These are phyloP conservation scores for Neonectria faginata DNA, from an alignment of 2,329 filamentous ascomycete species.

Conservation along the genomic window DNA sequence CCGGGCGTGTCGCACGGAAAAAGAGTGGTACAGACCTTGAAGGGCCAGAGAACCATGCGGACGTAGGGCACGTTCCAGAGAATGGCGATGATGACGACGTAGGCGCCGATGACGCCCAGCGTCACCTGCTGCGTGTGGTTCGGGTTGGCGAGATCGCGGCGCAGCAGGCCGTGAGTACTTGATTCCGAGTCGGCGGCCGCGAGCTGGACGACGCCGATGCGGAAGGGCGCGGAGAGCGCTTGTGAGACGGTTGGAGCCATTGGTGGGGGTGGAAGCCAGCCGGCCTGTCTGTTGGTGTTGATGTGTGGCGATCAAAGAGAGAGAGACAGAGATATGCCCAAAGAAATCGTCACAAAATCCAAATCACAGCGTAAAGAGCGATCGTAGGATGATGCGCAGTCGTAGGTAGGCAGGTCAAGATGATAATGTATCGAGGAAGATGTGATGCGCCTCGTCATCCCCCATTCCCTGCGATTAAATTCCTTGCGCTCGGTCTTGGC, in stretches of 20 bases:
- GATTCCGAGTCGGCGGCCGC: conserved; percentile 22
- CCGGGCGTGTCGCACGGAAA: conserved; percentile 2
- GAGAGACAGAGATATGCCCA: background rate
- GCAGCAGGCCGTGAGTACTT: conserved; percentile 50
- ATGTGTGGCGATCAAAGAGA: background rate
- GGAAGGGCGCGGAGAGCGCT: conserved; percentile 30
- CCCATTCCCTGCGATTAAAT: conserved; percentile 35
- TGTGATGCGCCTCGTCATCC: conserved; percentile 40
- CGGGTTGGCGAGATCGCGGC: conserved; percentile 67
- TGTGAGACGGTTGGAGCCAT: conserved; percentile 41
- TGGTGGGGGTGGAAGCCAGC: background rate
- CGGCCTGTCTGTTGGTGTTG: too few relatives aligned
- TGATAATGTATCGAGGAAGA: conserved; percentile 23
- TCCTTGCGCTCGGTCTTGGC: conserved; percentile 29
- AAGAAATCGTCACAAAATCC: background rate
- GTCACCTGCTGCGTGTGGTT: conserved; percentile 78
- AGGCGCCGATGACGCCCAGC: conserved; percentile 76
- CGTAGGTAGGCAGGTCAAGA: background rate
- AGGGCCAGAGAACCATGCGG: conserved; percentile 81
- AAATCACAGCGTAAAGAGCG: background rate
- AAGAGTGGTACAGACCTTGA: conserved; percentile 69
- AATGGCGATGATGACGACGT: conserved; percentile 79
- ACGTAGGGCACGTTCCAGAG: conserved; percentile 85
- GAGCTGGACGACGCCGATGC: conserved; percentile 30
- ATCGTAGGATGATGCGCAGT: background rate